These are phyloP conservation scores for Trichoderma semiorbis DNA, from an alignment of 2,329 filamentous ascomycete species.

Conservation along the genomic window DNA sequence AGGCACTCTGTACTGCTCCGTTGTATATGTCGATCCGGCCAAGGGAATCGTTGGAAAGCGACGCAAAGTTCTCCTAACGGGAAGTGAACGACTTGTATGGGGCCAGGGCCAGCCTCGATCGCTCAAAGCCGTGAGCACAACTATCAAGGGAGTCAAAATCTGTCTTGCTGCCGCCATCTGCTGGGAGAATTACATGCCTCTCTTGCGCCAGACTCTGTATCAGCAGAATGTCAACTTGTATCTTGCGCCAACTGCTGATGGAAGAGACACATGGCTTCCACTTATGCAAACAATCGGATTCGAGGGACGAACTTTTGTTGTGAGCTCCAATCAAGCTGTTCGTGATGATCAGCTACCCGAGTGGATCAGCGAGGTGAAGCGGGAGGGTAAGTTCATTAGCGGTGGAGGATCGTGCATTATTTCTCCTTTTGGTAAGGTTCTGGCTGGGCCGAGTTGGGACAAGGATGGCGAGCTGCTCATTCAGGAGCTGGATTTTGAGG, in stretches of 20 bases:
- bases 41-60: neutral
- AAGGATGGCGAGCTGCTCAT: conserved; percentile 1
- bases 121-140: neutral
- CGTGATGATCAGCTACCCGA: neutral
- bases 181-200: conserved; percentile 5
- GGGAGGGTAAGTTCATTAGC: neutral
- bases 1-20: neutral
- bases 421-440: conserved; percentile 2
- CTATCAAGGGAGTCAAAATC: neutral
- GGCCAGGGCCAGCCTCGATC: neutral
- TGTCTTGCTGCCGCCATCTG: conserved; percentile 1
- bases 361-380: neutral
- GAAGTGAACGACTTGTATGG: neutral
- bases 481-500: neutral
- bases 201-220: neutral
- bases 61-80: neutral
- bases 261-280: neutral
- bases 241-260: conserved; percentile 1
- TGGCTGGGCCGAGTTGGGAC: neutral
- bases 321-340: conserved; percentile 1
- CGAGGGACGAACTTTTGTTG: neutral
- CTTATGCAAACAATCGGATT: conserved; percentile 8
- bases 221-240: neutral
- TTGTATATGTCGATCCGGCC: neutral
- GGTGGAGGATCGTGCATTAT: neutral